Conservation (phyloP, 2,329 filamentous ascomycete species). For the Knufia petricola region DNA sequence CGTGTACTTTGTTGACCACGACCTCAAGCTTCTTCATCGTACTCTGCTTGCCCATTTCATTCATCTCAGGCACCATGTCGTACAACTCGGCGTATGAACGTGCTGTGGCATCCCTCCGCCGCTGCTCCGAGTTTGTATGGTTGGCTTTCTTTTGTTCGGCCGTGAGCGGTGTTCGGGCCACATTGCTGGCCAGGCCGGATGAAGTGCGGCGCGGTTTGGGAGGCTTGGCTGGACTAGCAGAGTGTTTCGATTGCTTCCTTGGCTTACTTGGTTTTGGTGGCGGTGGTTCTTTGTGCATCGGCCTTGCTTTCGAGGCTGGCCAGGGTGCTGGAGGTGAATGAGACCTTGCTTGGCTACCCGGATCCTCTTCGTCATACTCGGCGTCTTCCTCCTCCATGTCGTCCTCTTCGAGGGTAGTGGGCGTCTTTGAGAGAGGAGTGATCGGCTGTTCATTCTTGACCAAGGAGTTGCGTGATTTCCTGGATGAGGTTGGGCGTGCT, state of each 20-base stretch:
- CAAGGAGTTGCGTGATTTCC: constrained; percentile 4
- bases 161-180: constrained; percentile 16
- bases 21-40: constrained; percentile 23
- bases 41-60: constrained; percentile 21
- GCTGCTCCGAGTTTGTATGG: constrained; percentile 23
- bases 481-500: background rate
- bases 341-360: constrained; percentile 8
- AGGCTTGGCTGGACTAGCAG: constrained; percentile 1
- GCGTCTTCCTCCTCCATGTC: constrained; percentile 14
- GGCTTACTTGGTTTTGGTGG: constrained; percentile 3
- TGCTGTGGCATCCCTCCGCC: constrained; percentile 21
- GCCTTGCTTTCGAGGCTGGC: constrained; percentile 12
- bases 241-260: constrained; percentile 1
- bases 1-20: constrained; percentile 19
- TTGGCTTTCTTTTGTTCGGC: constrained; percentile 22
- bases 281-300: constrained; percentile 1
- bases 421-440: constrained; percentile 16
- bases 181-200: background rate
- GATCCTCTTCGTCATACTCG: constrained; percentile 17
- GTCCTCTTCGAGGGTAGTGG: constrained; percentile 13
- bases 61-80: constrained; percentile 21
- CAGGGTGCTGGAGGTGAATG: constrained; percentile 17
- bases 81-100: constrained; percentile 21
- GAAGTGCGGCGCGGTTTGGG: background rate
- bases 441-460: constrained; percentile 18